Base-by-base conservation (phyloP, 352 stramenopile species). In the Phytophthora colocasiae region DNA sequence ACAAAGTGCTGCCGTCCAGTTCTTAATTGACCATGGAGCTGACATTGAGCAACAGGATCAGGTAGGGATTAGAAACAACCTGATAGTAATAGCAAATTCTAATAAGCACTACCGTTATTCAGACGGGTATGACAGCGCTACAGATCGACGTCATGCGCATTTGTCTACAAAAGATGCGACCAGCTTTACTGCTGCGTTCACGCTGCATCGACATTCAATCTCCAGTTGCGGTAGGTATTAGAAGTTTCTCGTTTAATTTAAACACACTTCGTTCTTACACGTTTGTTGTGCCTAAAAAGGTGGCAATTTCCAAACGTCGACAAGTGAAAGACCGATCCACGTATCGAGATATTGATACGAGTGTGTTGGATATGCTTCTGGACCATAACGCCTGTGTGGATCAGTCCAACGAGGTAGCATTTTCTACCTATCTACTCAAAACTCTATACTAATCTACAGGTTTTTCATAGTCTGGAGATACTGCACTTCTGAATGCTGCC, bases 71-170 rank as follows among this genome's bases (percentile, higher is more conserved):
- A 11, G 8, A 3, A 34, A 8, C 31, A 36, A 45, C 9, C 31
- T 14, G n/a, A 32, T 29, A 24, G n/a, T 27, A 39, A 10, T 29
- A 29, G 31, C 3, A 17, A 14, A 12, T 14, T 48, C 19, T 31
- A 15, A 48, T 5, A 40, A 36, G 31, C 4, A 14, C 31, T 36
- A 22, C 22, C 22, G 22, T 0, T 22, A 36, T 26, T 19, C n/a
- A 59, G 52, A 59, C 38, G 34, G 52, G 78, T 39, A 71, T 81
- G 58, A 83, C 78, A 32, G 65, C 76, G 10, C 71, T 87, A 24
- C 68, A 85, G 54, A 73, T 83, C 52, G 76, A 81, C 14, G 47
- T 85, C 11, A 56, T 82, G 54, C 76, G 76, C 19, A 69, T 81
- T 9, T 75, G 71, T 32, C 63, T 87, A 34, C 63, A 78, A 56